These are phyloP conservation scores for Colletotrichum tropicale DNA, from an alignment of 2,329 filamentous ascomycete species.

Conservation along the genomic window DNA sequence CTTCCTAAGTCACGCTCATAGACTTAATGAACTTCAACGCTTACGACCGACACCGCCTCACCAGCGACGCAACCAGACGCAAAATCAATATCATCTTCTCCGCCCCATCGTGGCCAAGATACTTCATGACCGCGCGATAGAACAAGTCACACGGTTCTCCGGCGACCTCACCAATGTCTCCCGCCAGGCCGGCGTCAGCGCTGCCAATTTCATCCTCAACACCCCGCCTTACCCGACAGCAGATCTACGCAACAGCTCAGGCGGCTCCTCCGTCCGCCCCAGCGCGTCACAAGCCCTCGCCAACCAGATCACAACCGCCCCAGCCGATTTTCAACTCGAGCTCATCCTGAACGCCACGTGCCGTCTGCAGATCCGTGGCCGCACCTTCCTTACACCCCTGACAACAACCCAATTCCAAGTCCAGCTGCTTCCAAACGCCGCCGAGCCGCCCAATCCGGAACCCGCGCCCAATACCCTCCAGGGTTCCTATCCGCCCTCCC, in stretches of 20 bases:
- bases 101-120: slow-evolving; percentile 56
- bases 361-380: slow-evolving; percentile 47
- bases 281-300: slow-evolving; percentile 50
- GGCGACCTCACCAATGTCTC: slow-evolving; percentile 48
- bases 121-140: slow-evolving; percentile 46
- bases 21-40: slow-evolving; percentile 72
- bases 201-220: slow-evolving; percentile 46
- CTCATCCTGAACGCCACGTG: slow-evolving; percentile 49
- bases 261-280: slow-evolving; percentile 38
- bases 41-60: slow-evolving; percentile 58
- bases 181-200: slow-evolving; percentile 47
- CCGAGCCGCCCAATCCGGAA: slow-evolving; percentile 23
- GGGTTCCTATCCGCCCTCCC: slow-evolving; percentile 45
- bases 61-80: slow-evolving; percentile 41
- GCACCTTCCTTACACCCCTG: slow-evolving; percentile 47
- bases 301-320: slow-evolving; percentile 42
- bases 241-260: slow-evolving; percentile 28
- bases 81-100: slow-evolving; percentile 55
- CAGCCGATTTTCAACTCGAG: slow-evolving; percentile 46
- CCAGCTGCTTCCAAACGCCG: slow-evolving; percentile 36
- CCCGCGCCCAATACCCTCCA: slow-evolving; percentile 35
- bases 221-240: slow-evolving; percentile 36
- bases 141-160: slow-evolving; percentile 44
- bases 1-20: slow-evolving; percentile 79
- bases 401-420: slow-evolving; percentile 51